Conservation (phyloP, 202 grass and related monocot species). For the Setaria viridis region DNA sequence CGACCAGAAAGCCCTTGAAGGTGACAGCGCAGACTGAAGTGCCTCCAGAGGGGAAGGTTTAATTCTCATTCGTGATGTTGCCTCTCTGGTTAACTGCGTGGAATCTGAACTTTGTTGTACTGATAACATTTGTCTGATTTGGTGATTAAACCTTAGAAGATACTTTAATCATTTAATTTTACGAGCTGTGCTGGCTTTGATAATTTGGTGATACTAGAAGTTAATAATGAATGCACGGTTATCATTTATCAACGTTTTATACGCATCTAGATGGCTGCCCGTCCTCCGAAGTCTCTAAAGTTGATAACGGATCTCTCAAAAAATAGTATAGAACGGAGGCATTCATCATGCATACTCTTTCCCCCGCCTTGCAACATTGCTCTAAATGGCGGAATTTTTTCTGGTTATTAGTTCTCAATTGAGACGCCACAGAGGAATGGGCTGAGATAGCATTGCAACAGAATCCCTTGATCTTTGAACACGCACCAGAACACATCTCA, state of each 20-base stretch:
- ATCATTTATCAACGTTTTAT: not conserved
- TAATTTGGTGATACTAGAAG: not conserved
- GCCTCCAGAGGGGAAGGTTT: not conserved
- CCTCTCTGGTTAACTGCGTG: not conserved
- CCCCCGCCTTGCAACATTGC: too few relatives aligned
- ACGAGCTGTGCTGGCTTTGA: not conserved
- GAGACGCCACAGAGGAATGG: too few relatives aligned
- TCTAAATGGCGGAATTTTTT: not conserved
- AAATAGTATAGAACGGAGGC: not conserved
- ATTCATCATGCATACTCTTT: not conserved
- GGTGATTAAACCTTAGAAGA: constrained; percentile 14
- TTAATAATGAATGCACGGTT: not conserved
- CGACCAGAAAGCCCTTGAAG: constrained; percentile 36
- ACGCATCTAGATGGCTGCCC: not conserved
- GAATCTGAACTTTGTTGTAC: constrained; percentile 22
- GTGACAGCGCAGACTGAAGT: not conserved
- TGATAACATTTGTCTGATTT: constrained; percentile 23
- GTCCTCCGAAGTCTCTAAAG: not conserved
- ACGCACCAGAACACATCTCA: not conserved
- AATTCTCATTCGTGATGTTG: not conserved
- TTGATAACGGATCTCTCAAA: not conserved
- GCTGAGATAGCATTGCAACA: not conserved
- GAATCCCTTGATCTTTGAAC: not conserved
- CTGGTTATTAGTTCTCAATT: not conserved
- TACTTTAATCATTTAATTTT: not conserved